These are phyloP conservation scores for Ophiostoma montium DNA, from an alignment of 2,329 filamentous ascomycete genomes.

Conservation along the genomic window DNA sequence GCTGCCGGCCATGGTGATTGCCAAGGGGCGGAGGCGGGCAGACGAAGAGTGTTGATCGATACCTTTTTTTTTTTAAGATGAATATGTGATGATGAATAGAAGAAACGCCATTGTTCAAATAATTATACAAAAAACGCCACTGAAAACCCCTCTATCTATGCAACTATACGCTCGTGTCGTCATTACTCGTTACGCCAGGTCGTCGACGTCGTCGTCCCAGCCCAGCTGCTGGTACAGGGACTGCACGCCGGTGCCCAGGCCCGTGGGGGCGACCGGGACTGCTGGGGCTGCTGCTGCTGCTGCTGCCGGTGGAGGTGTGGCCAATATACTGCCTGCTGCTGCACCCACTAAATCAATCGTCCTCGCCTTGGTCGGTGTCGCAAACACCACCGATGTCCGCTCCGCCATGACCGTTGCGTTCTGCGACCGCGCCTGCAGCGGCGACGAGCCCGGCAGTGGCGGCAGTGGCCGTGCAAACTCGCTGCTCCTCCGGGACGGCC, in stretches of 20 bases:
- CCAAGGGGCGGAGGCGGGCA: slow-evolving; percentile 15
- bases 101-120: too few relatives aligned
- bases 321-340: not conserved
- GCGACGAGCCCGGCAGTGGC: slow-evolving; percentile 13
- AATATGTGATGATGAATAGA: too few relatives aligned
- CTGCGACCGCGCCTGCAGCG: slow-evolving; percentile 4
- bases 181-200: slow-evolving; percentile 9
- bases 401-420: not conserved
- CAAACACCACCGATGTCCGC: slow-evolving; percentile 13
- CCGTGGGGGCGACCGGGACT: not conserved
- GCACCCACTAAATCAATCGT: not conserved
- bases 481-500: too few relatives aligned
- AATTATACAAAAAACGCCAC: not conserved
- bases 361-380: slow-evolving; percentile 17
- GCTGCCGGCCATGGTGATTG: slow-evolving; percentile 52
- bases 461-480: too few relatives aligned
- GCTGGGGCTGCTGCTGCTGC: not conserved
- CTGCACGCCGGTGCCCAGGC: slow-evolving; percentile 17
- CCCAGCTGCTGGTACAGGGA: slow-evolving; percentile 42
- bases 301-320: not conserved
- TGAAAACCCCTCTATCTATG: not conserved
- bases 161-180: not conserved
- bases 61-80: not conserved
- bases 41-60: too few relatives aligned
- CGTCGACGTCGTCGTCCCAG: slow-evolving; percentile 40